Evolutionary conservation across 2,329 filamentous ascomycete species (phyloP).

Genomic region (Zymoseptoria brevis): DNA sequence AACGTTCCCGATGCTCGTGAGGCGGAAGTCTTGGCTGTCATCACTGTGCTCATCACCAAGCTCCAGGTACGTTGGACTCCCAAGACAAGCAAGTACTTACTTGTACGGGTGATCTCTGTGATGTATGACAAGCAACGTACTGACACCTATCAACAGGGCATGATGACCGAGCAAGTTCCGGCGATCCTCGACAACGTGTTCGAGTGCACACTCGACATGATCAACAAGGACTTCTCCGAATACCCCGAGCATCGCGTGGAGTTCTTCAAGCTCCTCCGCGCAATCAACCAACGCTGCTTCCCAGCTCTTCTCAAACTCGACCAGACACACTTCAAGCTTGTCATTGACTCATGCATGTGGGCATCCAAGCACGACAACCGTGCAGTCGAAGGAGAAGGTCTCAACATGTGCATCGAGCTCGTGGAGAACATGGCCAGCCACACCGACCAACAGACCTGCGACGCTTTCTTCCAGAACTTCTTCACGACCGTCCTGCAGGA

Average conservation of each 20-base stretch:
- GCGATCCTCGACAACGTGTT: slow-evolving; percentile 98
- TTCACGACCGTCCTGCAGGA: slow-evolving; percentile 94
- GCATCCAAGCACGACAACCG: slow-evolving; percentile 99
- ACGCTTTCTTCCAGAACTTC: slow-evolving; percentile 96
- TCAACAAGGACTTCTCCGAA: slow-evolving; percentile 99
- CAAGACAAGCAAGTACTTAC: slow-evolving; percentile 45
- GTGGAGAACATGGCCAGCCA: slow-evolving; percentile 91
- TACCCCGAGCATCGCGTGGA: slow-evolving; percentile 98
- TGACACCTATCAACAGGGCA: slow-evolving; percentile 46
- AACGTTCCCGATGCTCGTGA: slow-evolving; percentile 94
- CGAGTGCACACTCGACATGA: slow-evolving; percentile 98
- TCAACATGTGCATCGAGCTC: slow-evolving; percentile 96
- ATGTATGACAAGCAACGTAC: slow-evolving; percentile 22
- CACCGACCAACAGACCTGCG: slow-evolving; percentile 74
- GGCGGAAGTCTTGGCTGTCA: slow-evolving; percentile 92
- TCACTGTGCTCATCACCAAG: slow-evolving; percentile 95
- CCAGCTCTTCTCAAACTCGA: slow-evolving; percentile 88
- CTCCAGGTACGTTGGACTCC: slow-evolving; percentile 72
- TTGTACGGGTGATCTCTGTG: slow-evolving; percentile 23
- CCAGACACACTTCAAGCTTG: slow-evolving; percentile 95
- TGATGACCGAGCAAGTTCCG: slow-evolving; percentile 98
- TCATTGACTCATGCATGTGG: slow-evolving; percentile 99
- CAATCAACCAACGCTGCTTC: slow-evolving; percentile 97
- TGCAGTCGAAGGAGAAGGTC: slow-evolving; percentile 88
- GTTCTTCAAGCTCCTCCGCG: slow-evolving; percentile 93